Evolutionary conservation across 2,329 filamentous ascomycete genomes (phyloP), one percentile per base, ranked within the genome.

Genomic region (Ilyonectria sp.): DNA sequence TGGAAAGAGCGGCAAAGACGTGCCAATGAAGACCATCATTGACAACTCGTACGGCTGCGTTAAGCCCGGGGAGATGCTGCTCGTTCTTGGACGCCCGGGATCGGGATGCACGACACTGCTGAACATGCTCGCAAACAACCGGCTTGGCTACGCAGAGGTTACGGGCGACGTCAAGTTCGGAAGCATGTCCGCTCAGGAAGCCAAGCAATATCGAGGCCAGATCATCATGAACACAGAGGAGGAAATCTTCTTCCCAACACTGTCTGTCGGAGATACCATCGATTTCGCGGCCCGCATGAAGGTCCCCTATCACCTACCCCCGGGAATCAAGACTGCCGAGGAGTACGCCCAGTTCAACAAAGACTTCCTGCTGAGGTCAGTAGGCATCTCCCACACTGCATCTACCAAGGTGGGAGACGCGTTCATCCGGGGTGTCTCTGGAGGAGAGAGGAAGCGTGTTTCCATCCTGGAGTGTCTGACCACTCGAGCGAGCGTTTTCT

Each of bases 211-310:
- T 70, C 81, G 84, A 1, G 86, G 87, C 2, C 87, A 91, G 70
- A 89, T 91, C 55, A 85, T 92, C 44, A 86, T 93, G 67, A 94
- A 94, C 79, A 93, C 91, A 19, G 90, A 93, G 2, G 92, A 94
- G 75, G 90, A 86, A 67, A 61, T 85, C 2, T 84, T 85, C 74
- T 94, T 93, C 68, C 90, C 93, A 0, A 87, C 91, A 0, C 81
- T 95, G 6, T 93, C 90, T 1, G 92, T 94, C 2, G 87, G 88
- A 4, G 86, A 93, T 72, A 94, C 92, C 0, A 84, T 94, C 37
- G 85, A 89, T 50, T 94, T 94, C 78, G 93, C 93, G 0, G 89
- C 89, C 0, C 82, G 84, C 1, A 81, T 90, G 65, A 92, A 90
- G 76, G 78, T 89, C 1, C 87, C 88, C 0, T 83, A 80, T 63